Evolutionary conservation across 164 flowering plant species (phyloP).

Genomic region (Chimonanthus salicifolius): DNA sequence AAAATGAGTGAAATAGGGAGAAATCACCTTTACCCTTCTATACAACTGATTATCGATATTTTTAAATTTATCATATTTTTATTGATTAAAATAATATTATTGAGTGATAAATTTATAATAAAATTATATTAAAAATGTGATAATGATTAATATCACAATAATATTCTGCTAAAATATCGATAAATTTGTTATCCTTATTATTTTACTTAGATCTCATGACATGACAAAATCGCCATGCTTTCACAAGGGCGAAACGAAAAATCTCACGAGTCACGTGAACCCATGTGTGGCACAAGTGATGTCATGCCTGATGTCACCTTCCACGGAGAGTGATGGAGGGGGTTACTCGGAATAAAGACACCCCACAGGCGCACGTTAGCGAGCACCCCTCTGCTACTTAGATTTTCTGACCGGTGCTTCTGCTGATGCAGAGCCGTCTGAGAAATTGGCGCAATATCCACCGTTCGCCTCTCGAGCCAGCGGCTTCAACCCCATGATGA

Average conservation of each 20-base stretch:
- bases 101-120: no score
- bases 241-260: neutral
- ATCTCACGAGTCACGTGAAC: conserved; percentile 1
- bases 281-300: conserved; percentile 1
- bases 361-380: conserved; percentile 4
- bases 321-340: neutral
- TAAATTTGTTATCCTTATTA: no score
- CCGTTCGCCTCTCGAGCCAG: conserved; percentile 35
- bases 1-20: no score
- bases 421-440: conserved; percentile 35
- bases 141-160: no score
- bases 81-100: no score
- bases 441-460: conserved; percentile 39
- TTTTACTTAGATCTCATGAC: neutral
- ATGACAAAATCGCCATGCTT: neutral
- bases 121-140: no score
- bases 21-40: no score
- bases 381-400: neutral
- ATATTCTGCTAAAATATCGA: no score
- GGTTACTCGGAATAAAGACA: no score
- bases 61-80: no score
- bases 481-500: conserved; percentile 34
- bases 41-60: no score
- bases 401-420: neutral
- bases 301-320: neutral